Evolutionary conservation across 2,329 filamentous ascomycete genomes (phyloP), one percentile per base, ranked within the genome.

Genomic region (Acrocalymma vagum): DNA sequence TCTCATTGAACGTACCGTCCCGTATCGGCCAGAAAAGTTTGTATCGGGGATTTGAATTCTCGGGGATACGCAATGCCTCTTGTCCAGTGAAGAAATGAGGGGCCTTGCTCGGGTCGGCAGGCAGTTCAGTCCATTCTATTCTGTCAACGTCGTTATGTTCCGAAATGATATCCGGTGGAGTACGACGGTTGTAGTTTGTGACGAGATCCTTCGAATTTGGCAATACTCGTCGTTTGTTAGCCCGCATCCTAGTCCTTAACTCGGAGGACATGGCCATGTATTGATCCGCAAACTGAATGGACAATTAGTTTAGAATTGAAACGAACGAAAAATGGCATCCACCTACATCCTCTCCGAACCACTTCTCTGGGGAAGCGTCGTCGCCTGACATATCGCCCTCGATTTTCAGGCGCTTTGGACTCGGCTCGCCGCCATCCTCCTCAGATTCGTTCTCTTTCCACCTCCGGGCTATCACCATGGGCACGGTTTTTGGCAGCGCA

Each of bases 151-250:
- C 94, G 65, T 97, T 99, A 72, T 97, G 94, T 62, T 94, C 88
- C 5, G 88, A 86, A 45, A 99, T 97, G 32, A 87, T 82, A 55
- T 97, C 94, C 6, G 90, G 86, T 22, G 88, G 84, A 1, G 85
- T 88, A 31, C 90, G 83, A 37, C 88, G 84, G 70, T 99, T 99
- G 78, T 89, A 97, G 64, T 96, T 97, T 52, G 92, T 84, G 1
- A 96, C 93, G 43, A 96, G 78, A 63, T 99, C 94, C 69, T 96
- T 95, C 0, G 92, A 96, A 66, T 97, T 97, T n/a, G 94, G 94
- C 33, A 97, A 74, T 11, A 96, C 92, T 67, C 95, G 88, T 64
- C 90, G 86, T 78, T 97, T 97, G 73, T 96, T 96, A 55, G 85
- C 83, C 48, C 93, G 86, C 89, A 97, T 95, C 35, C 90, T 88